phyloP scores from a whole-genome alignment of 805 yeast species.

The Zygoascus flipseniorum region DNA sequence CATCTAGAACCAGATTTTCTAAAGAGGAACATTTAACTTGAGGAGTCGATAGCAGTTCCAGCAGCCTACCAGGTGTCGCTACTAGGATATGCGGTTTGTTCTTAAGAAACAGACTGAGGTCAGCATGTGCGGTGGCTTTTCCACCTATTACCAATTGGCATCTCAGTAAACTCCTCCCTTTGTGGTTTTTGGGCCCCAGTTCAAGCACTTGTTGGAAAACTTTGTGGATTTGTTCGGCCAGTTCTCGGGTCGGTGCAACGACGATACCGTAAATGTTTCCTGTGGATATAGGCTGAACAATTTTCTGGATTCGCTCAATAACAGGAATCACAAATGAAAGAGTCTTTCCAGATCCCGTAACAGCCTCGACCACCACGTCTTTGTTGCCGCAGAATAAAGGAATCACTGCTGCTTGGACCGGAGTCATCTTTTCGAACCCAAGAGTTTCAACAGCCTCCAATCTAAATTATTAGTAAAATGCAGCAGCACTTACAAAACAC shows the following conservation, averaged over 20 bases:
- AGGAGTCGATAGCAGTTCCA: constrained; percentile 57
- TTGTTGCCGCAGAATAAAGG: constrained; percentile 78
- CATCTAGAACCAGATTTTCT: constrained; percentile 55
- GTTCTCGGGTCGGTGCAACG: constrained; percentile 59
- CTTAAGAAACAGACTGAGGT: constrained; percentile 48
- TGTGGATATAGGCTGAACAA: constrained; percentile 29
- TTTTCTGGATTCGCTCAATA: constrained; percentile 47
- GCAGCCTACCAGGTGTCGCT: constrained; percentile 87
- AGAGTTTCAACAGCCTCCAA: constrained; percentile 58
- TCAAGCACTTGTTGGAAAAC: constrained; percentile 57
- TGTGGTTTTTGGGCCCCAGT: constrained; percentile 38
- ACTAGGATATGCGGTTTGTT: constrained; percentile 65
- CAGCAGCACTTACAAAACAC: not conserved
- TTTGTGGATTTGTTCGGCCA: constrained; percentile 44
- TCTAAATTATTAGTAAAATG: constrained; percentile 1
- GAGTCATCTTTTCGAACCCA: constrained; percentile 82
- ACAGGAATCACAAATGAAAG: constrained; percentile 82
- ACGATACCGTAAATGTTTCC: constrained; percentile 69
- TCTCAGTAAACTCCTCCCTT: constrained; percentile 19
- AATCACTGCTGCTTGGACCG: constrained; percentile 92
- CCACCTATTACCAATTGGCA: constrained; percentile 36
- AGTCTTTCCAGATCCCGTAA: constrained; percentile 98
- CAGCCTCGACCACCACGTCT: constrained; percentile 95
- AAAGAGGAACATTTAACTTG: constrained; percentile 53
- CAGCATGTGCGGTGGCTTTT: constrained; percentile 45